Base-by-base conservation (phyloP, 2,329 filamentous ascomycete species). In the Microdochium paspali region DNA sequence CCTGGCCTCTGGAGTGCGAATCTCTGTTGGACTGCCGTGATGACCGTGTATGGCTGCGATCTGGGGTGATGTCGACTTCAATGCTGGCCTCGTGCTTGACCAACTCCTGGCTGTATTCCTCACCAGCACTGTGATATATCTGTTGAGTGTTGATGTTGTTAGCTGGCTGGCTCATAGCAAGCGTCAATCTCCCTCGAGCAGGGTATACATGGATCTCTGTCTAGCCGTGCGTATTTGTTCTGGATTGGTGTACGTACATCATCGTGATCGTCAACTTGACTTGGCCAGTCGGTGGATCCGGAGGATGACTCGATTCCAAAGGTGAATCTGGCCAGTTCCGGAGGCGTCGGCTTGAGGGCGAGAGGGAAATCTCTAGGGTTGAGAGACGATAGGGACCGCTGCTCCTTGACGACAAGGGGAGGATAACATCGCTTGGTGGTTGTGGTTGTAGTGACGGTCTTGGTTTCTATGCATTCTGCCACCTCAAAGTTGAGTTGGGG, bases 291-390 rank as follows among this genome's bases (percentile, higher is more conserved):
- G 18, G 18, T n/a, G 4, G 18, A 3, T 7, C 35, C 35, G 7
- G 35, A 40, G 6, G 35, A 40, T 3, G 35, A 18, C 30, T 86
- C 70, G 46, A 77, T 54, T 28, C 84, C 80, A 56, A 95, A 90
- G 35, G 79, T 82, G 61, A 97, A 85, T 48, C 82, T 82, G 52
- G 82, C 80, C 50, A 98, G 71, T 46, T 86, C 83, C 15, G 82
- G 78, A 2, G 93, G 93, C 1, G 90, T 95, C 1, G 88, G 85
- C 45, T 87, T 83, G 52, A 79, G 77, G 31, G 91, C 91, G 25
- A 98, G 73, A 32, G 93, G 93, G 63, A 95, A 98, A 57, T 93
- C 82, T 63, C 94, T 95, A 13, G 85, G 76, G 65, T 97, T 90
- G 49, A 95, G 79, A 47, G 83, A 77, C 50, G 78, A 72, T 28